Base-by-base conservation (phyloP, 805 yeast genomes). In the Pichia nanzhaoensis region DNA sequence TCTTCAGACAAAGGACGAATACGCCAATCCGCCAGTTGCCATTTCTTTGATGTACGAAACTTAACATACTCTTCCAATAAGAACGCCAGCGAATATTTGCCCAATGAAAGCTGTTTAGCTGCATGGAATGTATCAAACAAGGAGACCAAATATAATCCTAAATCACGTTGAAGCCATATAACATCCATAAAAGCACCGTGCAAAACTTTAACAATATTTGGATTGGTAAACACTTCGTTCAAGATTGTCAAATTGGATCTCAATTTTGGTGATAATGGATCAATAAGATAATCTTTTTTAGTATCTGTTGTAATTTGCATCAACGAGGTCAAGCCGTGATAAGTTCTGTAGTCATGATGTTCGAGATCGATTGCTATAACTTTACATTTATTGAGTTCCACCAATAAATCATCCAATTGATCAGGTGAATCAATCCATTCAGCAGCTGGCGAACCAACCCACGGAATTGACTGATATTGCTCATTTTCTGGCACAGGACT, bases 111-210 rank as follows among this genome's bases (percentile, higher is more conserved):
- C 14, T 76, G 78, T 50, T 77, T 79, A 0, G 96, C 78, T 0
- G 99, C 99, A 65, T 83, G 90, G 61, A 75, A 91, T 0, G 99
- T 93, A 63, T 93, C 99, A 61, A 93, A 91, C 24, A 93, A 64
- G 37, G 90, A 75, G 5, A 93, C 99, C 5, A 93, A 67, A 56
- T 93, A 93, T 9, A 93, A 63, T 0, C 99, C 99, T 45, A 93
- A 71, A 59, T 93, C 99, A 51, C 98, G 73, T 67, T 93, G 99
- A 31, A 93, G 69, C 99, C 99, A 93, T 37, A 88, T 81, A 4
- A 93, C 84, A 69, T 93, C 99, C 95, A 88, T 89, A 54, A 78
- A 82, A 0, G 99, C 96, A 49, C 99, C 99, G 62, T 93, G 99
- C 53, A 93, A 79, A 1, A 93, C 95, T 59, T 93, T 93, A 24